A percentile compares a stretch with the other conserved stretches of the same genome.
Evolutionary conservation across 1,284 basidiomycete species (phyloP).

Genomic region (Fomes fomentarius): DNA sequence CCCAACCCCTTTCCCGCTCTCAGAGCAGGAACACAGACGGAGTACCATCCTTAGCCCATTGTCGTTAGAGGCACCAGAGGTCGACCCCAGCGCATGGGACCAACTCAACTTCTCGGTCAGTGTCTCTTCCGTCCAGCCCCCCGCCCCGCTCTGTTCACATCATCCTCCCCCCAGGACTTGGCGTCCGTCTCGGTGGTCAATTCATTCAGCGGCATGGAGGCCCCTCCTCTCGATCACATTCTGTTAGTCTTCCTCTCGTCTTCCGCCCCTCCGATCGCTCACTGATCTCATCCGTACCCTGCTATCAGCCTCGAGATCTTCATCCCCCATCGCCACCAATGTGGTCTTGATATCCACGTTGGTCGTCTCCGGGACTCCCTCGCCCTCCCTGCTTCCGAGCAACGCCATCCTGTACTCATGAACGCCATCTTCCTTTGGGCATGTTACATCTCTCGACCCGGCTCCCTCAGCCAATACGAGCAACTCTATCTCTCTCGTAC

Average conservation of each 20-base stretch:
- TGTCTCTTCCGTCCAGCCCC: background rate
- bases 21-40: conserved; percentile 22
- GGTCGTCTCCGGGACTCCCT: conserved; percentile 64
- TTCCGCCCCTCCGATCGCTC: background rate
- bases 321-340: conserved; percentile 73
- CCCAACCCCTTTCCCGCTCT: conserved; percentile 49
- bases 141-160: background rate
- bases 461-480: conserved; percentile 68
- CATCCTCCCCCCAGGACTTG: conserved; percentile 33
- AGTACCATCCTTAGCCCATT: conserved; percentile 19
- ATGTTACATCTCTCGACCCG: conserved; percentile 74
- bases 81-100: conserved; percentile 30
- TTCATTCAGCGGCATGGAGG: conserved; percentile 36
- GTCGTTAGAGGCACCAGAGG: conserved; percentile 20
- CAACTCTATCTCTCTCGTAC: conserved; percentile 64
- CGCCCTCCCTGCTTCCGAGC: conserved; percentile 51
- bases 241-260: conserved; percentile 49
- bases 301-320: conserved; percentile 69
- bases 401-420: conserved; percentile 72
- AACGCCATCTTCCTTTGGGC: conserved; percentile 82
- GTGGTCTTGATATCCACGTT: conserved; percentile 68
- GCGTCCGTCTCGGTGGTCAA: conserved; percentile 48
- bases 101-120: conserved; percentile 29
- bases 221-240: conserved; percentile 64
- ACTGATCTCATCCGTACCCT: conserved; percentile 16